phyloP scores from a whole-genome alignment of 805 yeast species.

The Candida multigemmis region DNA sequence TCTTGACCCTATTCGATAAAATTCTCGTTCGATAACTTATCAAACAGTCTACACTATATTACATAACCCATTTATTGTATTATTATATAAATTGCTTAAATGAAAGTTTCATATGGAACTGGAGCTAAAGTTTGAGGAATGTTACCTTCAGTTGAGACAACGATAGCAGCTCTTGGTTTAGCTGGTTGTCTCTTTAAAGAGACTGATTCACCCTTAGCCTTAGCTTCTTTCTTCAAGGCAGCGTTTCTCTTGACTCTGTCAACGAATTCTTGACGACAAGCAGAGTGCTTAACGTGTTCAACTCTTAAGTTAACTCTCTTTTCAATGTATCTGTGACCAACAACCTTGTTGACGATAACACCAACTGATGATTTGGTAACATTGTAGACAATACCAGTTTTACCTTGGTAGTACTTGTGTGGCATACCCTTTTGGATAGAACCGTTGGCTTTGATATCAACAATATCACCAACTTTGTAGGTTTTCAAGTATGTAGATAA shows the following conservation, averaged over 20 bases:
- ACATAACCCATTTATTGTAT: not conserved
- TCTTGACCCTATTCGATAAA: not conserved
- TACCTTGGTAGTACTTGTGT: slow-evolving; percentile 99
- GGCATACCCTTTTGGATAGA: slow-evolving; percentile 99
- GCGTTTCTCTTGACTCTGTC: slow-evolving; percentile 98
- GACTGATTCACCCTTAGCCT: slow-evolving; percentile 85
- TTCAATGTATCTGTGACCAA: slow-evolving; percentile 98
- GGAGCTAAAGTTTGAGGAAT: slow-evolving; percentile 97
- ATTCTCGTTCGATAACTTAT: not conserved
- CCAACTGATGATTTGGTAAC: slow-evolving; percentile 98
- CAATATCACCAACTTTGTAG: slow-evolving; percentile 99
- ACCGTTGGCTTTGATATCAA: slow-evolving; percentile 99
- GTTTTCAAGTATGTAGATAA: slow-evolving; percentile 95
- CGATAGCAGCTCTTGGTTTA: slow-evolving; percentile 90
- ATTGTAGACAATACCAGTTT: slow-evolving; percentile 98
- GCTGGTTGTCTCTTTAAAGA: slow-evolving; percentile 97
- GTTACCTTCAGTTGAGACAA: slow-evolving; percentile 73
- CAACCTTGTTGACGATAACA: slow-evolving; percentile 96
- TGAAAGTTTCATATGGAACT: slow-evolving; percentile 99
- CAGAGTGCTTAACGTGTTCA: slow-evolving; percentile 99
- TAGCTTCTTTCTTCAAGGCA: slow-evolving; percentile 88
- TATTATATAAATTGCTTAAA: slow-evolving; percentile 39
- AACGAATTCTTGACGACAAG: slow-evolving; percentile 98
- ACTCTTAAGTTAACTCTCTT: slow-evolving; percentile 98
- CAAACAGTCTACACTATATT: not conserved